These are phyloP conservation scores for Durotheca rogersii DNA, from an alignment of 495 filamentous ascomycete genomes.

Conservation along the genomic window DNA sequence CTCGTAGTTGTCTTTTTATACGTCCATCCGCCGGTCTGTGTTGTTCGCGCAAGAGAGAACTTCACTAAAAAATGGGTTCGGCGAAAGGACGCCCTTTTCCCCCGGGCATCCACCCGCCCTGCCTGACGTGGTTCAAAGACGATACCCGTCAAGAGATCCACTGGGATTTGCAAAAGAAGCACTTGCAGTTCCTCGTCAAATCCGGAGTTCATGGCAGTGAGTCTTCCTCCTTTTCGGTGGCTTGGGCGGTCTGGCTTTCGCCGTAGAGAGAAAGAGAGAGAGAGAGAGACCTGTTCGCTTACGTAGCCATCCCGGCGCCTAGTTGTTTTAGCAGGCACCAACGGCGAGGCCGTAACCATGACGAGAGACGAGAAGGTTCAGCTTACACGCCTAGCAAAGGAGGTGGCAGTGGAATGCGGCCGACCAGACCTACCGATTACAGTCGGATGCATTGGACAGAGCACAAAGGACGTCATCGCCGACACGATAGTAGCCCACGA, in stretches of 20 bases:
- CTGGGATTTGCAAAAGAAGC: slow-evolving; percentile 41
- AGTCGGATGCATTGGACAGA: slow-evolving; percentile 28
- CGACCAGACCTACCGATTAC: slow-evolving; percentile 34
- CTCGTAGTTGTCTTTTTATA: no score
- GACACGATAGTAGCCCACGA: slow-evolving; percentile 33
- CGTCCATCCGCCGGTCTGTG: no score
- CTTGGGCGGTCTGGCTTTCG: no score
- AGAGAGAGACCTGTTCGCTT: no score
- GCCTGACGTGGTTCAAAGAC: slow-evolving; percentile 42
- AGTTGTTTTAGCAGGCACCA: slow-evolving; percentile 42
- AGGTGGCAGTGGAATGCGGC: slow-evolving; percentile 23
- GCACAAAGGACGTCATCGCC: slow-evolving; percentile 30
- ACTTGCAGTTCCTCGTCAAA: slow-evolving; percentile 38
- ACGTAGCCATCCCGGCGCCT: no score
- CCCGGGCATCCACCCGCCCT: slow-evolving; percentile 44
- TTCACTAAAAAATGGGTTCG: slow-evolving; percentile 6
- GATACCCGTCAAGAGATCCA: slow-evolving; percentile 44
- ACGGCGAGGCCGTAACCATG: slow-evolving; percentile 39
- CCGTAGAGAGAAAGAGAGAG: no score
- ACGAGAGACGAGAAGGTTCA: slow-evolving; percentile 28
- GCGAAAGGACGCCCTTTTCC: slow-evolving; percentile 28
- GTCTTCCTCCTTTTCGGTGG: background rate
- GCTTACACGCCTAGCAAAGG: slow-evolving; percentile 28
- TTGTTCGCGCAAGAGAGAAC: background rate
- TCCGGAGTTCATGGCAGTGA: slow-evolving; percentile 37